These are phyloP conservation scores for Magnaporthiopsis rhizophila DNA, from an alignment of 2,329 filamentous ascomycete species.

Conservation along the genomic window DNA sequence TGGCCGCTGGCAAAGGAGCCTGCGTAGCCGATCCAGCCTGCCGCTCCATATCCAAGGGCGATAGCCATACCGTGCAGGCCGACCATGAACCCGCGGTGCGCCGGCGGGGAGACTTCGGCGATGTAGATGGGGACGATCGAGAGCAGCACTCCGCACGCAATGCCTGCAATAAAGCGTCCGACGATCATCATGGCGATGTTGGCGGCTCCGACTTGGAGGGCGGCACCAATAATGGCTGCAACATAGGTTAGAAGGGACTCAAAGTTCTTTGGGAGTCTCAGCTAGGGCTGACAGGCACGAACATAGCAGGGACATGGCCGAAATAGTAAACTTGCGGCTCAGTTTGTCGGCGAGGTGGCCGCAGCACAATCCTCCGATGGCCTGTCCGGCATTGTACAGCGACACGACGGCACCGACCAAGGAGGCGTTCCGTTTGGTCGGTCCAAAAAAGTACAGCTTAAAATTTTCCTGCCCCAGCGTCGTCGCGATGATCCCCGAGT, in stretches of 20 bases:
- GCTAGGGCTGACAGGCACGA: too few species aligned
- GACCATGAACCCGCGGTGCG: slow-evolving; percentile 9
- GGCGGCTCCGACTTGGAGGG: slow-evolving; percentile 11
- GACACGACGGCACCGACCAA: slow-evolving; percentile 12
- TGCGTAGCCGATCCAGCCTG: slow-evolving; percentile 32
- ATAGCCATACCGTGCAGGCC: slow-evolving; percentile 21
- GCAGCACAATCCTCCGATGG: slow-evolving; percentile 5
- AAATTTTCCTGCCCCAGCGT: slow-evolving; percentile 14
- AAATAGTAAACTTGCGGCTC: not conserved
- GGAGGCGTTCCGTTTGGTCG: slow-evolving; percentile 7
- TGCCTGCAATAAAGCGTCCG: slow-evolving; percentile 30
- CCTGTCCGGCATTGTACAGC: slow-evolving; percentile 11
- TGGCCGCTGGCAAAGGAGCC: slow-evolving; percentile 22
- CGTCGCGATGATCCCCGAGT: slow-evolving; percentile 11
- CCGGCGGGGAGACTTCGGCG: slow-evolving; percentile 28
- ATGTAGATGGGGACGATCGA: slow-evolving; percentile 12
- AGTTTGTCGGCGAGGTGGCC: too few species aligned
- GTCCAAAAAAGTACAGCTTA: slow-evolving; percentile 13
- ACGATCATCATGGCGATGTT: slow-evolving; percentile 15
- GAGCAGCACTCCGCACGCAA: slow-evolving; percentile 27
- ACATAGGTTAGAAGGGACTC: too few species aligned
- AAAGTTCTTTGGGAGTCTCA: too few species aligned
- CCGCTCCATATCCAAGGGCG: slow-evolving; percentile 27
- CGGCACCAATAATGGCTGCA: not conserved
- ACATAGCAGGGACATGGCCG: slow-evolving; percentile 1